phyloP scores from a whole-genome alignment of 495 filamentous ascomycete species.

The Halenospora varia region DNA sequence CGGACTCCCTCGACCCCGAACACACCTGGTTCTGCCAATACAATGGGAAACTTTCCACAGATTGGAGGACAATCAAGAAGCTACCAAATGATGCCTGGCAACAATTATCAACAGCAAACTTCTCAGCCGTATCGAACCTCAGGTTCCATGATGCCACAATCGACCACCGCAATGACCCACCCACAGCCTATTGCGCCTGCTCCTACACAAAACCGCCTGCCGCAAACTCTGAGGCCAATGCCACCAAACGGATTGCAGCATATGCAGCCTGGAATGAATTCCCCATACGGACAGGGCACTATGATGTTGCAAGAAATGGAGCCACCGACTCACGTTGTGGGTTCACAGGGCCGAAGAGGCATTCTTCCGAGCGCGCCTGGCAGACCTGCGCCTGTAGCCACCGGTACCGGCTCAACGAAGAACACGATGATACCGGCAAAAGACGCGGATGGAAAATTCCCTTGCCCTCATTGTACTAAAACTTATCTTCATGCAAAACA shows the following conservation, averaged over 20 bases:
- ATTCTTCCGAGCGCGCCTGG: constrained; percentile 89
- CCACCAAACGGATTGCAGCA: constrained; percentile 52
- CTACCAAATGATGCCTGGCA: constrained; percentile 19
- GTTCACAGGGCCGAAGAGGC: constrained; percentile 83
- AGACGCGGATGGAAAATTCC: constrained; percentile 94
- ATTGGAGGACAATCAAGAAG: constrained; percentile 10
- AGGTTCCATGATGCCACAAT: constrained; percentile 60
- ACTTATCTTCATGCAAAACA: constrained; percentile 98
- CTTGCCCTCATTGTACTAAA: constrained; percentile 95
- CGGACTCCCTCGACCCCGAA: constrained; percentile 54
- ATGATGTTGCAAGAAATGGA: constrained; percentile 39
- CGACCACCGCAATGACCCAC: constrained; percentile 60
- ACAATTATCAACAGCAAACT: constrained; percentile 47
- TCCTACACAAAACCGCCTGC: constrained; percentile 42
- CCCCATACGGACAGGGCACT: constrained; percentile 42
- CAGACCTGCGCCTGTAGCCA: constrained; percentile 59
- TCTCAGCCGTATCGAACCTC: constrained; percentile 57
- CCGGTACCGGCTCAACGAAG: constrained; percentile 63
- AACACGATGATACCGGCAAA: constrained; percentile 80
- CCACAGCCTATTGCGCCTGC: constrained; percentile 71
- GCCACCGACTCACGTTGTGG: constrained; percentile 83
- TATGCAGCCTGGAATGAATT: constrained; percentile 41
- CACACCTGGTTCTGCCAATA: constrained; percentile 55
- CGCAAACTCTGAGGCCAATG: constrained; percentile 53
- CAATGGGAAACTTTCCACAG: constrained; percentile 29